Conservation (phyloP, 179 eudicot genomes). For the Actinidia chinensis region DNA sequence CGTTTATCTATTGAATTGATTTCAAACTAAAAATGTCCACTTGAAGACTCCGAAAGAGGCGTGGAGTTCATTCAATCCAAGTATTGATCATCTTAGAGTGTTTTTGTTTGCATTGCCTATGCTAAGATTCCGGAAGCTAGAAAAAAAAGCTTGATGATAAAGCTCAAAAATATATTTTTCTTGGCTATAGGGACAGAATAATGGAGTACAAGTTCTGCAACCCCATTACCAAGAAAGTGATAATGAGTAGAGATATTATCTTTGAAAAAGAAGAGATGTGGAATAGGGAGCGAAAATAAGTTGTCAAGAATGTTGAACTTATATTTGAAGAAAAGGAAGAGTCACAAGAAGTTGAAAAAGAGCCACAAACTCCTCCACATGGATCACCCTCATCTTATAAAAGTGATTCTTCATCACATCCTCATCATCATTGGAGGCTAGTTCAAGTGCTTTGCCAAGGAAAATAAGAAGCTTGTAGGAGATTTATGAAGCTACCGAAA, state of each 20-base stretch:
- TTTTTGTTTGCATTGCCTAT: background rate
- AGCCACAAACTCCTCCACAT: background rate
- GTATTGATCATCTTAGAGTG: background rate
- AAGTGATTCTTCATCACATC: background rate
- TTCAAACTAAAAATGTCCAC: background rate
- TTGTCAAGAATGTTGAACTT: too few relatives aligned
- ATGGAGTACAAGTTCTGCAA: background rate
- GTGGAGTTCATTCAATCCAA: background rate
- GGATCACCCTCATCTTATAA: background rate
- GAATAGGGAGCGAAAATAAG: too few relatives aligned
- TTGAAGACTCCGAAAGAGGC: background rate
- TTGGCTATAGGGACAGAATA: background rate
- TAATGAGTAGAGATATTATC: background rate
- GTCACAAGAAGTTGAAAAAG: background rate
- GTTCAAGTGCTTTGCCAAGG: background rate
- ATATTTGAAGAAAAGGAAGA: background rate
- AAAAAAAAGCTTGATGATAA: background rate
- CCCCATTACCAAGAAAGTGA: background rate
- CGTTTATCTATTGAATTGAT: slow-evolving; percentile 1
- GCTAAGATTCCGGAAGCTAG: too few relatives aligned
- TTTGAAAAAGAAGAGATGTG: background rate
- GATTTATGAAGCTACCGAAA: background rate
- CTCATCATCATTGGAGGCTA: background rate
- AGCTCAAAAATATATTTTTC: background rate
- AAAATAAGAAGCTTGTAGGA: background rate